Conservation (phyloP, 495 filamentous ascomycete species). For the Penicillium malachiteum region DNA sequence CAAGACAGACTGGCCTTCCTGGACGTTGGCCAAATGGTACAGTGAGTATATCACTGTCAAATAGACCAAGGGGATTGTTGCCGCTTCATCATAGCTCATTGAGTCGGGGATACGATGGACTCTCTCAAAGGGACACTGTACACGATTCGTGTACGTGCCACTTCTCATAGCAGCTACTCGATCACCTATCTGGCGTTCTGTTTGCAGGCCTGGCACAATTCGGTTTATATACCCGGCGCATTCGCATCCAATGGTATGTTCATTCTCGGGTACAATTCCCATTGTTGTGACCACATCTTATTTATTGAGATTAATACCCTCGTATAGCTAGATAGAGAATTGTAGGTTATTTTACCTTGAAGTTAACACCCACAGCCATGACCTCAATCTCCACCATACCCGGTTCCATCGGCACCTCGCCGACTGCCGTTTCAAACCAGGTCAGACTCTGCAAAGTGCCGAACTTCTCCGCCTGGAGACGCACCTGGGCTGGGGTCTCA, state of each 20-base stretch:
- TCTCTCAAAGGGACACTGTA: not conserved
- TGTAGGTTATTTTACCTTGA: not conserved
- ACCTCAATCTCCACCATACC: not conserved
- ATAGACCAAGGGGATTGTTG: too few species aligned
- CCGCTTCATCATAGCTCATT: conserved; percentile 53
- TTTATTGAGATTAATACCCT: not conserved
- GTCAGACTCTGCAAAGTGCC: not conserved
- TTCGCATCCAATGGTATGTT: not conserved
- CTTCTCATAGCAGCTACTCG: not conserved
- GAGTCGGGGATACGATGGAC: conserved; percentile 34
- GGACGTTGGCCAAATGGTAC: too few species aligned
- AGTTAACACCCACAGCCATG: not conserved
- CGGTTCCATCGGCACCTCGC: not conserved
- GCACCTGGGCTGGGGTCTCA: not conserved
- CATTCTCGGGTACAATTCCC: not conserved
- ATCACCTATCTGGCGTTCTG: not conserved
- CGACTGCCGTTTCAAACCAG: not conserved
- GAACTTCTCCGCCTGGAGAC: not conserved
- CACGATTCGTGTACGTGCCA: not conserved
- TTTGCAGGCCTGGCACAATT: not conserved
- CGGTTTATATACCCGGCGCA: not conserved
- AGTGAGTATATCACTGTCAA: too few species aligned
- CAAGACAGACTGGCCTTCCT: too few species aligned
- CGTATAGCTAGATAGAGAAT: not conserved
- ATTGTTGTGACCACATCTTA: not conserved